Evolutionary conservation across 2,329 filamentous ascomycete genomes (phyloP), one percentile per base, ranked within the genome.

Genomic region (Colletotrichum phormii): DNA sequence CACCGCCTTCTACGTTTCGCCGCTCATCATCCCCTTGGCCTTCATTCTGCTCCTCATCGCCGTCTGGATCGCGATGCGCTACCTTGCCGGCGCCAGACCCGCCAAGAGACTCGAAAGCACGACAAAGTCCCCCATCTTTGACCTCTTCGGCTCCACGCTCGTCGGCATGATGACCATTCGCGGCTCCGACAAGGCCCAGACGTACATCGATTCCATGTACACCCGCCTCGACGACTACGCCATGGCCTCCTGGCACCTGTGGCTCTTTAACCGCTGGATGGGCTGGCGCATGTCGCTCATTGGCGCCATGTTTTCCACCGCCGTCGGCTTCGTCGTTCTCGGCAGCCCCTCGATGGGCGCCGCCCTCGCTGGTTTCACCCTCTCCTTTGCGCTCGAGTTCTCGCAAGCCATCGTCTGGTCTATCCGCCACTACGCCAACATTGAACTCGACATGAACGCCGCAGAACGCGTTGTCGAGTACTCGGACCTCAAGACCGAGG

Each of bases 401-500:
- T 89, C 91, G 0, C 82, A 82, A 18, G 86, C 87, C 8, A 88
- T 95, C 67, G 88, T 92, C 61, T 93, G 89, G 88, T 87, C 89
- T 0, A 88, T 95, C 49, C 86, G 92, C 1, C 84, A 91, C 67
- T 94, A 94, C 78, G 88, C 92, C 0, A 91, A 90, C 74, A 83
- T 95, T 24, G 94, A 96, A 79, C 84, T 95, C 4, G 90, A 94
- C 77, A 95, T 95, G 92, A 95, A 95, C 77, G 89, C 93, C 0
- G 91, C 91, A 0, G 94, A 96, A 81, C 87, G 94, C 35, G 90
- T 96, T 31, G 85, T 94, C 5, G 94, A 95, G 79, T 96, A 95
- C 79, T 89, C 90, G 0, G 89, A 91, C 60, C 85, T 95, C 9
- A 84, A 89, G 37, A 94, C 89, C 0, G 93, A 95, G 79, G 86